Conservation (phyloP, 2,329 filamentous ascomycete genomes). For the Hypoxylon sp. region DNA sequence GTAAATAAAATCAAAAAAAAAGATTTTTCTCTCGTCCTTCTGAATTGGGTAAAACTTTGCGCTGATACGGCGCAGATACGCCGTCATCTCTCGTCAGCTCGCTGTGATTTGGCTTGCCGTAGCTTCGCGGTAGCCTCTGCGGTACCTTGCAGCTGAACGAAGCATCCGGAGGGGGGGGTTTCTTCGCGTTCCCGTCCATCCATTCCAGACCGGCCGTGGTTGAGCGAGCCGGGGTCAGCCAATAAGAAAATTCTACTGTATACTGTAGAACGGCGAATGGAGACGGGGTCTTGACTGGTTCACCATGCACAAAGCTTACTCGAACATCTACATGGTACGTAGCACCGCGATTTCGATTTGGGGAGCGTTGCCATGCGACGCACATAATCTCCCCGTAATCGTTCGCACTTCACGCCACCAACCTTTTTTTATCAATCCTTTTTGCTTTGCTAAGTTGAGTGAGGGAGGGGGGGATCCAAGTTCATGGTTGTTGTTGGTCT, state of each 20-base stretch:
- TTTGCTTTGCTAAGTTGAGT: conserved; percentile 15
- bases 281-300: conserved; percentile 12
- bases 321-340: conserved; percentile 7
- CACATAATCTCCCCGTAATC: conserved; percentile 4
- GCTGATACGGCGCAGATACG: not conserved
- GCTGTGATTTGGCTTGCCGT: conserved; percentile 34
- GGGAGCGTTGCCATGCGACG: conserved; percentile 17
- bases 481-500: not conserved
- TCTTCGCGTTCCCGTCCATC: conserved; percentile 34
- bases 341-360: conserved; percentile 2
- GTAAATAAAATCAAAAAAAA: conserved; percentile 5
- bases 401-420: conserved; percentile 7
- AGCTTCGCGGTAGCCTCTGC: conserved; percentile 26
- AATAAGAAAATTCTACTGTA: conserved; percentile 25
- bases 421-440: conserved; percentile 2
- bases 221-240: conserved; percentile 11
- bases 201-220: conserved; percentile 27
- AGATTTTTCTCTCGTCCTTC: conserved; percentile 14
- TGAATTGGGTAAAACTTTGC: conserved; percentile 34
- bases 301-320: conserved; percentile 11
- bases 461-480: conserved; percentile 9
- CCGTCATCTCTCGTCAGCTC: conserved; percentile 32
- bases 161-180: conserved; percentile 27
- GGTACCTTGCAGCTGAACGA: conserved; percentile 40
- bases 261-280: conserved; percentile 2